Conservation (phyloP, 306 rosid species). For the Vigna nakashimae region DNA sequence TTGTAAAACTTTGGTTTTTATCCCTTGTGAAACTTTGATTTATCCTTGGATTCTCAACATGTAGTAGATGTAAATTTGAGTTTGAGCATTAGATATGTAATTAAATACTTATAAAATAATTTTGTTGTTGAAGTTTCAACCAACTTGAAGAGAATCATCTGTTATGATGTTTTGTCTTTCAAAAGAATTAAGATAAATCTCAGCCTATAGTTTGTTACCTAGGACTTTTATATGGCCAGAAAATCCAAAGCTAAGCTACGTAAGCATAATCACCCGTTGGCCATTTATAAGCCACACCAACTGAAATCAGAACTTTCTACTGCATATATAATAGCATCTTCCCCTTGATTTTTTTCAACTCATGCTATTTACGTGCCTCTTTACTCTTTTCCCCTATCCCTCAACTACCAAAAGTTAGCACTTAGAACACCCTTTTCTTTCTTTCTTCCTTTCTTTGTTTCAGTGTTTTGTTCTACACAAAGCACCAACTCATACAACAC, state of each 20-base stretch:
- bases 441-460: not conserved
- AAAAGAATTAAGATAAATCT: constrained; percentile 2
- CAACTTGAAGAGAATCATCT: too few relatives aligned
- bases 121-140: not conserved
- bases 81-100: too few relatives aligned
- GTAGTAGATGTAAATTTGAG: too few relatives aligned
- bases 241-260: constrained; percentile 48
- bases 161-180: not conserved
- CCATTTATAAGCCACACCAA: constrained; percentile 41
- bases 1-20: too few relatives aligned
- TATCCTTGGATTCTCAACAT: not conserved
- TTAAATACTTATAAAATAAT: too few relatives aligned
- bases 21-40: too few relatives aligned
- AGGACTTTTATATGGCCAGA: constrained; percentile 50
- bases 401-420: constrained; percentile 45
- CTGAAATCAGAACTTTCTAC: constrained; percentile 45
- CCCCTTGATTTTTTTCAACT: constrained; percentile 51
- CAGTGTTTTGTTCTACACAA: constrained; percentile 18
- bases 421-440: not conserved
- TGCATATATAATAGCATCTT: constrained; percentile 49
- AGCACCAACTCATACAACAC: constrained; percentile 4
- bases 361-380: constrained; percentile 56
- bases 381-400: constrained; percentile 40
- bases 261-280: constrained; percentile 51
- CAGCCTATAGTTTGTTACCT: not conserved